A percentile compares a stretch with the other conserved stretches of the same genome.
Evolutionary conservation across 2,329 filamentous ascomycete species (phyloP).

Genomic region (Cladosporium sp.): DNA sequence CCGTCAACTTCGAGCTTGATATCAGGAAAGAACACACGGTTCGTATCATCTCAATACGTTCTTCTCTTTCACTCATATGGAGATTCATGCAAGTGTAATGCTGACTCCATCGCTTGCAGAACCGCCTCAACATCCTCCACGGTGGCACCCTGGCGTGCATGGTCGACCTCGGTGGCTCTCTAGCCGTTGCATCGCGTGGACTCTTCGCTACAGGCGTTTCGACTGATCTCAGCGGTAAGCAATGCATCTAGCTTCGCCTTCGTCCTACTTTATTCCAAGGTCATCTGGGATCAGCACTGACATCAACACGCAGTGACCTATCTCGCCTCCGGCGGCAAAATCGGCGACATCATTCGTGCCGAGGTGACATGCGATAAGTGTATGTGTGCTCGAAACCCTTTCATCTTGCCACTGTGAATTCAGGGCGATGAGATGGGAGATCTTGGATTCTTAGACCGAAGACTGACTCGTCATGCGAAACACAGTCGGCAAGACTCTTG

Average conservation of each 20-base stretch:
- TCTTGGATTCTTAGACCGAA: too few relatives aligned
- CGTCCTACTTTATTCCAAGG: too few relatives aligned
- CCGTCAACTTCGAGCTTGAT: conserved; percentile 71
- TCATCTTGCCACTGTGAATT: background rate
- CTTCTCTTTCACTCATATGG: background rate
- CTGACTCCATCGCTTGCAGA: too few relatives aligned
- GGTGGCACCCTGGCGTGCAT: conserved; percentile 76
- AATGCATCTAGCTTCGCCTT: too few relatives aligned
- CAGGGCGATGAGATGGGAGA: too few relatives aligned
- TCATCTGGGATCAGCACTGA: too few relatives aligned
- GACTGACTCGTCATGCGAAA: too few relatives aligned
- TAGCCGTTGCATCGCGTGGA: conserved; percentile 62
- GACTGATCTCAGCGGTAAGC: conserved; percentile 59
- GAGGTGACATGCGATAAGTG: conserved; percentile 64
- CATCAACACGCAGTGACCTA: conserved; percentile 51
- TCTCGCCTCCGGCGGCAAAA: conserved; percentile 58
- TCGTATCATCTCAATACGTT: conserved; percentile 20
- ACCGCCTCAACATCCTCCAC: conserved; percentile 71
- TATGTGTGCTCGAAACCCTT: conserved; percentile 25
- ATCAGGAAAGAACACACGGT: conserved; percentile 74
- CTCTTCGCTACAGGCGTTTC: conserved; percentile 64
- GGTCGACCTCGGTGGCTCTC: conserved; percentile 62
- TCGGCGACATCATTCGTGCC: conserved; percentile 48
- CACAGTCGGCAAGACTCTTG: conserved; percentile 60
- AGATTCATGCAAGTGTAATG: background rate